Evolutionary conservation across 2,329 filamentous ascomycete species (phyloP).

Genomic region (Fusarium siculi): DNA sequence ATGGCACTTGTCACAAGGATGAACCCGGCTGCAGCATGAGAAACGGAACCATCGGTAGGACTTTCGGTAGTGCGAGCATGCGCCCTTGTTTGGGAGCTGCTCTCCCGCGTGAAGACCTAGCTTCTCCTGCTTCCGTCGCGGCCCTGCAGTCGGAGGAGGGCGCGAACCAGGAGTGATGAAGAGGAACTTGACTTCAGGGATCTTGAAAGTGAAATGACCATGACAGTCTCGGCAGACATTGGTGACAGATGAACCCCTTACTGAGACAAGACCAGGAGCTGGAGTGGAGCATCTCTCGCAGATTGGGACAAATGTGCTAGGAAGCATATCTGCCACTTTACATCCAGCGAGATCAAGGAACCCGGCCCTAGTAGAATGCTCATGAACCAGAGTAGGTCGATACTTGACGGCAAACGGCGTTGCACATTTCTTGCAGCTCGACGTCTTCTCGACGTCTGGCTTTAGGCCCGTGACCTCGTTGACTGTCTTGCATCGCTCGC

Average conservation of each 20-base stretch:
- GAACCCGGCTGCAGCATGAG: slow-evolving; percentile 68
- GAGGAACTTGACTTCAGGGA: slow-evolving; percentile 82
- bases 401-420: slow-evolving; percentile 64
- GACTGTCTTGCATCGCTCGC: slow-evolving; percentile 79
- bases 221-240: slow-evolving; percentile 85
- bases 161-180: slow-evolving; percentile 69
- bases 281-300: slow-evolving; percentile 80
- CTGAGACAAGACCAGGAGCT: slow-evolving; percentile 74
- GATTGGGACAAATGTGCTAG: slow-evolving; percentile 82
- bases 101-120: slow-evolving; percentile 68
- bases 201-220: slow-evolving; percentile 80
- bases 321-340: slow-evolving; percentile 79
- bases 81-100: slow-evolving; percentile 62
- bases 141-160: slow-evolving; percentile 52
- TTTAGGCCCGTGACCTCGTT: slow-evolving; percentile 76
- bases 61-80: slow-evolving; percentile 68
- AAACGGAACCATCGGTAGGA: slow-evolving; percentile 74
- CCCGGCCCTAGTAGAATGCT: slow-evolving; percentile 77
- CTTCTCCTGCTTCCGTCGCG: slow-evolving; percentile 61
- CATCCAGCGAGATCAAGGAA: slow-evolving; percentile 83
- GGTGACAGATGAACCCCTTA: slow-evolving; percentile 77
- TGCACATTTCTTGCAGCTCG: slow-evolving; percentile 70
- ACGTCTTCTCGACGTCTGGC: slow-evolving; percentile 61
- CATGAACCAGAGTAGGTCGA: slow-evolving; percentile 76
- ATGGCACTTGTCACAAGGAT: slow-evolving; percentile 78